Percentiles rank a stretch among this genome's conserved stretches.
phyloP scores from a whole-genome alignment of 257 asterid genomes.

The Misopates orontium region DNA sequence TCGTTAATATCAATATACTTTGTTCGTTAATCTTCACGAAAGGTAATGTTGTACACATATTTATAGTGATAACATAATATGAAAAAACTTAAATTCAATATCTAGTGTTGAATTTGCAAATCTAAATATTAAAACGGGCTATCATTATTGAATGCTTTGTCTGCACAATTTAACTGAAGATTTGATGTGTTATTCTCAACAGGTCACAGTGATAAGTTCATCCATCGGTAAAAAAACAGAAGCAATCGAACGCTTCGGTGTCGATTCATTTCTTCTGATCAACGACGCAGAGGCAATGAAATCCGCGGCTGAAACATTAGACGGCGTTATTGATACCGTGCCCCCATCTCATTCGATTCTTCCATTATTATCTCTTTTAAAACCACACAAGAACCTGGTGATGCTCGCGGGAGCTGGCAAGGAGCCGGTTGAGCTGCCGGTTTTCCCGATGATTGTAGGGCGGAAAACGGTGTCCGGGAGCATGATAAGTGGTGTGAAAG shows the following conservation, averaged over 20 bases:
- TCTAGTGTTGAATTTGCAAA: too few species aligned
- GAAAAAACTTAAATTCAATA: too few species aligned
- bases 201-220: conserved; percentile 45
- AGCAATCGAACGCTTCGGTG: conserved; percentile 35
- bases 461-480: too few species aligned
- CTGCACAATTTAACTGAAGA: too few species aligned
- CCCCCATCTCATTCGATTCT: conserved; percentile 32
- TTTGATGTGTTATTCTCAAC: too few species aligned
- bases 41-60: too few species aligned
- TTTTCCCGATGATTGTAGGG: conserved; percentile 12
- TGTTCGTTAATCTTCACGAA: too few species aligned
- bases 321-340: conserved; percentile 43
- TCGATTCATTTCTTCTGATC: conserved; percentile 39
- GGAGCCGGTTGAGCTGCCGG: conserved; percentile 42
- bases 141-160: too few species aligned
- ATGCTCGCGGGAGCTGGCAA: conserved; percentile 36
- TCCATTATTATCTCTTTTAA: conserved; percentile 35
- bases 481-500: too few species aligned
- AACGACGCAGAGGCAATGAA: conserved; percentile 27
- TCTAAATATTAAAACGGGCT: too few species aligned
- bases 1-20: too few species aligned
- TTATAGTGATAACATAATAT: too few species aligned
- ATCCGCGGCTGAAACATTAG: conserved; percentile 35
- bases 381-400: conserved; percentile 39
- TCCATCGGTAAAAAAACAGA: conserved; percentile 34